Base-by-base conservation (phyloP, 441 rosid species). In the Croton setiger region DNA sequence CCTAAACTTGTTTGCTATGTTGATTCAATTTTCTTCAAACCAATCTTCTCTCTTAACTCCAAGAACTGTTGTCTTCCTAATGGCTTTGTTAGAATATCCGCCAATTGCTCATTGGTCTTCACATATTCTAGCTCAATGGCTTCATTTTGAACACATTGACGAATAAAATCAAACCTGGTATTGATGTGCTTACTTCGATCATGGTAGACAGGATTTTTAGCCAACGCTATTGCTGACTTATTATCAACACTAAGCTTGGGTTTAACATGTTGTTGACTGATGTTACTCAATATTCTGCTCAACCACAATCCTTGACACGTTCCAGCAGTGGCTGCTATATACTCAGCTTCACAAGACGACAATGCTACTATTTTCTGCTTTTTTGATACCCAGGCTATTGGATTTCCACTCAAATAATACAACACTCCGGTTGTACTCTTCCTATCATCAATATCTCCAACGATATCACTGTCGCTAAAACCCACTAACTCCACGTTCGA, bases 271-370 rank as follows among this genome's bases (percentile, higher is more conserved):
- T 1, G 3, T 49, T 49, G 54, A 49, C 54, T 49, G 13, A 49
- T 49, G 13, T 49, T 20, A 49, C 54, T 49, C 18, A 49, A 49
- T 5, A 49, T 49, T n/a, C 54, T 49, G 1, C 54, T 7, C 54
- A 49, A 49, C 54, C 54, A 49, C 2, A 49, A 7, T 1, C 54
- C 54, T 49, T 49, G 54, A 49, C 54, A 49, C 2, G 54, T 12
- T 6, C 54, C 20, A 49, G 54, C 54, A 8, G 20, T 49, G 2
- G 20, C 54, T 5, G 54, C 54, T 49, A 49, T 49, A 15, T 49
- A 49, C 18, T 49, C 54, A n/a, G 54, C 54, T 20, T 49, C 54
- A 49, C 54, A 56, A 3, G 60, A 56, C 27, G 60, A 56, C 33
- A 56, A 31, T 7, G 60, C 60, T 14, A 56, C 60, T 4, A 56